Base-by-base conservation (phyloP, 495 filamentous ascomycete species). In the Trichoderma gamsii region DNA sequence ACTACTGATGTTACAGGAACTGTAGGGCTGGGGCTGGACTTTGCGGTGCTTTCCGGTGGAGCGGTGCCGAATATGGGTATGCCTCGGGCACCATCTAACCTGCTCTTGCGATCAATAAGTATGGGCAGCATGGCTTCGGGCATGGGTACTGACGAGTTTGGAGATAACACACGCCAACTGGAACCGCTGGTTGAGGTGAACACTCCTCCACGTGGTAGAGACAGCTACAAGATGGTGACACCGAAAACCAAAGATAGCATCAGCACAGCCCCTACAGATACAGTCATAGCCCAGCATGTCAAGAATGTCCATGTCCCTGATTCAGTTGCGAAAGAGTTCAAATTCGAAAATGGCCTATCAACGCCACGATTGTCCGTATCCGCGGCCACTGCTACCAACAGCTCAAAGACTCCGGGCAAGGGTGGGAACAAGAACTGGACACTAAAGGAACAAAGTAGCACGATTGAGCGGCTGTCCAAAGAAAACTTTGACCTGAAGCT, bases 401-500 rank as follows among this genome's bases (percentile, higher is more conserved):
- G 71, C 8, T 66, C 81, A 29, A 79, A 77, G 51, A 81, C 87
- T 8, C 83, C 88, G 13, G 81, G 79, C 21, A 83, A 85, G 44
- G 83, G 87, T 44, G 86, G 85, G 66, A 91, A 90, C 51, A 92
- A 89, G 72, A 95, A 88, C 70, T 83, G 98, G 80, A 98, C 96
- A 0, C 80, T 99, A 16, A 97, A 98, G 77, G 95, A 98, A 76
- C 95, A 99, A 76, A 96, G 92, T 71, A 95, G 90, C 74, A 97
- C 92, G 27, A 97, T 99, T 69, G 95, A 98, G 75, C 87, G 93
- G 35, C 84, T 98, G 7, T 92, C 90, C 69, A 99, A 99, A 78
- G 90, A 93, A 73, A 98, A 98, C 71, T 99, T 98, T 74, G 95
- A 97, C 73, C 82, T 99, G 49, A 99, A 99, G 77, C 89, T 99